These are phyloP conservation scores for Sporothrix phasma DNA, from an alignment of 2,329 filamentous ascomycete species.

Conservation along the genomic window DNA sequence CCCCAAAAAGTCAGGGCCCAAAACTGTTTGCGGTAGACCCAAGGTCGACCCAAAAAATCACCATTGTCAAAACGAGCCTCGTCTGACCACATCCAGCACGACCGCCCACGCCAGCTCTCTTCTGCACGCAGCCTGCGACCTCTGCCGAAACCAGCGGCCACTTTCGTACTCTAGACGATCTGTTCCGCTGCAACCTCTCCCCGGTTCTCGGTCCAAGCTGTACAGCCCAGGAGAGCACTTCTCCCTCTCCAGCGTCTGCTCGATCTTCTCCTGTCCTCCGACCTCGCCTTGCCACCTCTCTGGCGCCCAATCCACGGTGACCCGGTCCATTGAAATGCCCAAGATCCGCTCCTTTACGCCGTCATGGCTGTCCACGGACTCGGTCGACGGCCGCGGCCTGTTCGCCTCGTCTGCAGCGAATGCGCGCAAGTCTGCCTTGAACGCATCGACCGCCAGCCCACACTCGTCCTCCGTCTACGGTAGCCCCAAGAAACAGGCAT, in stretches of 20 bases:
- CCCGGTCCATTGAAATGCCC: constrained; percentile 50
- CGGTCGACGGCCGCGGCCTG: constrained; percentile 65
- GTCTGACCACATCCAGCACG: not conserved
- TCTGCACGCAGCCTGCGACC: not conserved
- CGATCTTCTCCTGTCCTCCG: too few species aligned
- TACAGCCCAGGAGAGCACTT: not conserved
- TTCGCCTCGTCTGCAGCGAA: constrained; percentile 48
- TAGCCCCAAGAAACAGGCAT: constrained; percentile 32
- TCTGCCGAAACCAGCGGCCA: not conserved
- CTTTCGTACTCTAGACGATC: too few species aligned
- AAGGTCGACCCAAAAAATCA: constrained; percentile 4
- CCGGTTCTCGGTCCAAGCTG: too few species aligned
- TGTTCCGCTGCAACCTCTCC: not conserved
- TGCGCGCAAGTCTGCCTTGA: constrained; percentile 21
- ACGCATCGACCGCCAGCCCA: constrained; percentile 26
- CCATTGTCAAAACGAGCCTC: not conserved
- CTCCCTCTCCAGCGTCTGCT: not conserved
- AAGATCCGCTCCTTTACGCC: constrained; percentile 80
- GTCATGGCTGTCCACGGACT: constrained; percentile 65
- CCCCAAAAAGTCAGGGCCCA: constrained; percentile 9
- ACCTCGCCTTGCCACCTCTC: not conserved
- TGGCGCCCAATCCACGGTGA: not conserved
- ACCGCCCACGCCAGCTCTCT: not conserved
- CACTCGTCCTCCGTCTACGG: constrained; percentile 1
- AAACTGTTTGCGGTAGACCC: not conserved